These are phyloP conservation scores for Lotmaria passim DNA, from an alignment of 208 protist genomes.

Conservation along the genomic window DNA sequence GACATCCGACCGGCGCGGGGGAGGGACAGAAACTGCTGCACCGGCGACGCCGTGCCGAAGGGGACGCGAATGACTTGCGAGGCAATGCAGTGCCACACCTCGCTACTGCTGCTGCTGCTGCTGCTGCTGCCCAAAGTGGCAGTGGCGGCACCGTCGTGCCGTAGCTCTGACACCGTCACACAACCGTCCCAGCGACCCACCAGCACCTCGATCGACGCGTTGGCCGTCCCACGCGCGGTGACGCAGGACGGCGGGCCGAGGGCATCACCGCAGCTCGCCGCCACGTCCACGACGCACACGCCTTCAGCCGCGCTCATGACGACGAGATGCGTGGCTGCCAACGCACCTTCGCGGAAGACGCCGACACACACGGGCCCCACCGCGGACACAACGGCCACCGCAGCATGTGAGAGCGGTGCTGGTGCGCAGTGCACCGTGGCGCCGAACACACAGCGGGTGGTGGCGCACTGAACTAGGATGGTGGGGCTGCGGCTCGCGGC, in stretches of 20 bases:
- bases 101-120: background rate
- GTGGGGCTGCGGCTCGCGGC: background rate
- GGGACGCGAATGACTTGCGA: conserved; percentile 3
- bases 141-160: background rate
- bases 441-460: conserved; percentile 17
- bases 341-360: conserved; percentile 6
- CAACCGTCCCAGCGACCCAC: conserved; percentile 35
- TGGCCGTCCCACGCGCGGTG: background rate
- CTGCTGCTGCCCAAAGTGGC: background rate
- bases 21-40: conserved; percentile 27
- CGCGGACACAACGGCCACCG: conserved; percentile 25
- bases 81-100: conserved; percentile 23
- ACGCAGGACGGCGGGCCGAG: background rate
- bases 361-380: conserved; percentile 33
- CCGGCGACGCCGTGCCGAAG: conserved; percentile 16
- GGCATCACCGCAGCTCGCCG: background rate
- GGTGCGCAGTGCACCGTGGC: conserved; percentile 11
- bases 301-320: background rate
- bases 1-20: conserved; percentile 12
- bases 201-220: conserved; percentile 8
- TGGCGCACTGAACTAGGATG: conserved; percentile 35
- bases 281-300: conserved; percentile 4
- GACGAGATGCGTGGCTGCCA: conserved; percentile 6
- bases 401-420: conserved; percentile 18
- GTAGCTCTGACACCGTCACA: conserved; percentile 19